Conservation (phyloP, 768 basidiomycete genomes). For the Pleurotus ostreatus region DNA sequence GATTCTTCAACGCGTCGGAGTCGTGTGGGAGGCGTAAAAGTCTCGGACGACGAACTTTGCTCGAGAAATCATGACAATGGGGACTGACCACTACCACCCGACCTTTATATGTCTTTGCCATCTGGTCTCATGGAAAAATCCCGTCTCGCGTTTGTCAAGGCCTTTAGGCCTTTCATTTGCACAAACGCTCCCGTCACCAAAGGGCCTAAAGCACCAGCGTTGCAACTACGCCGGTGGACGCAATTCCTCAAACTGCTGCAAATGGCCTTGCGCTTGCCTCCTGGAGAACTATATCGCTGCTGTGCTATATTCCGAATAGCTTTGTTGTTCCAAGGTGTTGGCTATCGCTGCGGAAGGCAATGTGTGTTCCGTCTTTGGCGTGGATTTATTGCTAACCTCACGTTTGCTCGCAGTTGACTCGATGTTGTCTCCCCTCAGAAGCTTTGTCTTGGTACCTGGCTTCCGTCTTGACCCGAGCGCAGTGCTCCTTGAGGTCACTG, state of each 20-base stretch:
- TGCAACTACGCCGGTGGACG: not conserved
- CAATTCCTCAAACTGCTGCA: not conserved
- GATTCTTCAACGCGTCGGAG: not conserved
- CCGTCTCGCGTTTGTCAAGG: not conserved
- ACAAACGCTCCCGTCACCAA: not conserved
- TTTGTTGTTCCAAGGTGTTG: not conserved
- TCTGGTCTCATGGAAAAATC: not conserved
- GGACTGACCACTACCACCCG: not conserved
- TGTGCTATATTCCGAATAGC: not conserved
- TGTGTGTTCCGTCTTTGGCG: not conserved
- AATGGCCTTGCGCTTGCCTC: not conserved
- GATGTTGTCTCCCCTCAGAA: no score
- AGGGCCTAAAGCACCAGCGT: not conserved
- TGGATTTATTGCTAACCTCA: no score
- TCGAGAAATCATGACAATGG: not conserved
- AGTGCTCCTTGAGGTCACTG: no score
- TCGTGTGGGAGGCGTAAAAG: not conserved
- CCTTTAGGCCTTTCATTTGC: not conserved
- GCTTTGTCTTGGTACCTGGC: no score
- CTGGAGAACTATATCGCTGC: not conserved
- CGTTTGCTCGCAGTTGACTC: no score
- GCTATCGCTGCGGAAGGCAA: slow-evolving; percentile 1
- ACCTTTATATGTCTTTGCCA: not conserved
- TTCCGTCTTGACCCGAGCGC: no score
- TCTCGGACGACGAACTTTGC: not conserved